Evolutionary conservation across 2,329 filamentous ascomycete species (phyloP).

Genomic region (Sporothrix curviconia): DNA sequence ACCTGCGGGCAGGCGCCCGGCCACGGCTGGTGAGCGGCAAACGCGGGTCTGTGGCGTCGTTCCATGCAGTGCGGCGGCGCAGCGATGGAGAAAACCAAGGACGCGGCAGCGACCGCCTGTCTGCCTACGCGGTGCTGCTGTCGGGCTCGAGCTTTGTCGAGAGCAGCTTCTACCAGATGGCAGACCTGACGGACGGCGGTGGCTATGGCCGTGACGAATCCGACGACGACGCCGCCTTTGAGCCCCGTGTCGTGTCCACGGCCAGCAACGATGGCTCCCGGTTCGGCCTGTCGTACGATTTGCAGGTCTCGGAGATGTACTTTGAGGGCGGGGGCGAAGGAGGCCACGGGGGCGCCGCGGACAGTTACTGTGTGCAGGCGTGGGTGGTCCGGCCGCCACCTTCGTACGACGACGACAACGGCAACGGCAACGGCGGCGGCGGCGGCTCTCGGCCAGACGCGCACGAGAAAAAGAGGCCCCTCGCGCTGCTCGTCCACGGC

Average conservation of each 20-base stretch:
- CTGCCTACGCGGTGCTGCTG: slow-evolving; percentile 27
- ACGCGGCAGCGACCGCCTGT: slow-evolving; percentile 19
- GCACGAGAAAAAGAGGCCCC: slow-evolving; percentile 31
- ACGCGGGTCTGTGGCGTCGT: slow-evolving; percentile 25
- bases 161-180: slow-evolving; percentile 32
- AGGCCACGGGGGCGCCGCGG: neutral
- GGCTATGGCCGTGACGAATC: no score
- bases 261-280: slow-evolving; percentile 27
- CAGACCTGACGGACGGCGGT: slow-evolving; percentile 20
- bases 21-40: slow-evolving; percentile 20
- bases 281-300: slow-evolving; percentile 28
- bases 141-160: slow-evolving; percentile 34
- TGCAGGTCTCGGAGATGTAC: slow-evolving; percentile 36
- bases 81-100: neutral
- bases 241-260: slow-evolving; percentile 27
- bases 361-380: slow-evolving; percentile 28
- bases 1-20: slow-evolving; percentile 25
- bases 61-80: slow-evolving; percentile 24
- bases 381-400: slow-evolving; percentile 36
- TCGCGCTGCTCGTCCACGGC: slow-evolving; percentile 33
- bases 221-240: neutral
- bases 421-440: no score
- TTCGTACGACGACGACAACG: slow-evolving; percentile 32
- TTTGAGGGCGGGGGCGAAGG: slow-evolving; percentile 31
- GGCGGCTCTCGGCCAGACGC: no score